Conservation (phyloP, 768 basidiomycete genomes). For the Clitopilus passeckerianus region DNA sequence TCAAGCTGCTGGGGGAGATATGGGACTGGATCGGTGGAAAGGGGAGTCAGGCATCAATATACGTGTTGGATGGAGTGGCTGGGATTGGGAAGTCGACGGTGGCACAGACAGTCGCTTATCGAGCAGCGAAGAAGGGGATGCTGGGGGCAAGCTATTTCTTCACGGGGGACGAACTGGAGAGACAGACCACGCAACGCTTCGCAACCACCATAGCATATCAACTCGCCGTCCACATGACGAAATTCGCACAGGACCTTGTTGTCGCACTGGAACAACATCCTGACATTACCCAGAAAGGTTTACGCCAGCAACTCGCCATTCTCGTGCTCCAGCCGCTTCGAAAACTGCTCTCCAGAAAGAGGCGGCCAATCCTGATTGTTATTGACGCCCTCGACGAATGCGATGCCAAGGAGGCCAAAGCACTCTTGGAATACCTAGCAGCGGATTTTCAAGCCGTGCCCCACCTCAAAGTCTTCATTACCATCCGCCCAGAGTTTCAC, state of each 20-base stretch:
- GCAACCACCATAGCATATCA: not conserved
- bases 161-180: not conserved
- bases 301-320: too few relatives aligned
- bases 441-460: not conserved
- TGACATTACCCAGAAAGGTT: too few relatives aligned
- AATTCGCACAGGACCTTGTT: too few relatives aligned
- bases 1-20: not conserved
- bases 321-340: too few relatives aligned
- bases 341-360: not conserved
- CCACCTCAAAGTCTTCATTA: not conserved
- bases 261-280: too few relatives aligned
- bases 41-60: not conserved
- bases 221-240: not conserved
- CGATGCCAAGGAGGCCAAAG: not conserved
- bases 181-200: not conserved
- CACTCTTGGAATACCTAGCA: not conserved
- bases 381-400: slow-evolving; percentile 2
- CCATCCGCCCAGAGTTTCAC: not conserved
- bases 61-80: not conserved
- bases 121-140: not conserved
- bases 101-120: not conserved
- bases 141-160: not conserved
- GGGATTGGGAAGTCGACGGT: not conserved
- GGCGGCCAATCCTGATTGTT: not conserved
- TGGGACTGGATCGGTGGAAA: not conserved